Base-by-base conservation (phyloP, 495 filamentous ascomycete genomes). In the Tetracladium setigerum region DNA sequence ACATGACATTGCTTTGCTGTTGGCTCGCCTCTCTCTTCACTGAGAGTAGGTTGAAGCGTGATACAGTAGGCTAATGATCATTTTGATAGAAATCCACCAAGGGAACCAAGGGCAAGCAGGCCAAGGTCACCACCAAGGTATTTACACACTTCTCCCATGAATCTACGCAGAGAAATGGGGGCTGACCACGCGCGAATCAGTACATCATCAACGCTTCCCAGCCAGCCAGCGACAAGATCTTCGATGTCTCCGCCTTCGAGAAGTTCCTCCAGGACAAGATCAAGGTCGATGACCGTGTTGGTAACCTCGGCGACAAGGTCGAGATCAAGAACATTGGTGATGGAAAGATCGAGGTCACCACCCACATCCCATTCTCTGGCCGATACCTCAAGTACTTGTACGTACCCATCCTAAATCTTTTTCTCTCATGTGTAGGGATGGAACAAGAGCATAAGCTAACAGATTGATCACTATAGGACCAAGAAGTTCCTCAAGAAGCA, bases 401-500 rank as follows among this genome's bases (percentile, higher is more conserved):
- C 56, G 90, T 77, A 36, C 39, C 43, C 32, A 9, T 34, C n/a
- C 37, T 2, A n/a, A 15, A n/a, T 14, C 15, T 35, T 24, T 36
- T 14, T 30, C 31, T 44, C 15, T 36, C 37, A 19, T 17, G 12
- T 16, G 19, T 40, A 36, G n/a, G 22, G 19, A 27, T 9, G 16
- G 11, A n/a, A 27, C 4, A 16, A 35, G 32, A n/a, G 36, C 11
- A 16, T 32, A 46, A 18, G 33, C 46, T 46, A 43, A 38, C 33
- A 48, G 10, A 15, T 43, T 22, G 24, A 44, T 55, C n/a, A n/a
- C 19, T 44, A 56, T 57, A 95, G 90, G 69, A 98, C 92, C 67
- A 98, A 98, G 87, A 98, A 97, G 79, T 98, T 94, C 84, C 86
- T 98, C 70, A 98, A 98, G 87, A 98, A 98, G 84, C 88, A 95